Conservation (phyloP, 805 yeast species). For the Teunomyces stri region DNA sequence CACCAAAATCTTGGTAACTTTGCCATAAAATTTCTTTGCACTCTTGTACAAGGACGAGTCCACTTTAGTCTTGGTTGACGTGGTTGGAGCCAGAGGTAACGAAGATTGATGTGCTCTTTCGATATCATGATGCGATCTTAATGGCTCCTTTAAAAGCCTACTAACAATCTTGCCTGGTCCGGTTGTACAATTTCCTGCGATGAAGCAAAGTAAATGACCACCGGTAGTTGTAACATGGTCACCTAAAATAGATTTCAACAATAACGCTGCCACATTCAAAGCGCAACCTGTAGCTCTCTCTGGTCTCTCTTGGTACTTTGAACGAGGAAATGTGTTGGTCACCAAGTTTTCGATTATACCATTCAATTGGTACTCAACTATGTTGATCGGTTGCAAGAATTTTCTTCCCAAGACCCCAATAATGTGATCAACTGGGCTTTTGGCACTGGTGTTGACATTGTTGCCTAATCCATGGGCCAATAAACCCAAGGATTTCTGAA, state of each 20-base stretch:
- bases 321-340: slow-evolving; percentile 49
- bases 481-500: slow-evolving; percentile 48
- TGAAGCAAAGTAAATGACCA: slow-evolving; percentile 51
- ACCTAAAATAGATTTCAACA: slow-evolving; percentile 37
- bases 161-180: slow-evolving; percentile 66
- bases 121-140: slow-evolving; percentile 66
- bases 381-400: slow-evolving; percentile 47
- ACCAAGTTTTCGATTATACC: slow-evolving; percentile 47
- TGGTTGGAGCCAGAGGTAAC: slow-evolving; percentile 27
- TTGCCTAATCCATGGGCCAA: slow-evolving; percentile 23
- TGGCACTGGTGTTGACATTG: slow-evolving; percentile 12
- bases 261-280: slow-evolving; percentile 44
- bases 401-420: slow-evolving; percentile 27
- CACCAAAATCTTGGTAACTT: slow-evolving; percentile 47
- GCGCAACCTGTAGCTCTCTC: slow-evolving; percentile 62
- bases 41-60: slow-evolving; percentile 28
- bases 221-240: slow-evolving; percentile 45
- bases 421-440: slow-evolving; percentile 14
- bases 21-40: slow-evolving; percentile 48
- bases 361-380: slow-evolving; percentile 51
- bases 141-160: slow-evolving; percentile 54
- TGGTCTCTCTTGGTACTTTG: slow-evolving; percentile 43
- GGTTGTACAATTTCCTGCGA: slow-evolving; percentile 64
- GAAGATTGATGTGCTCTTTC: slow-evolving; percentile 39
- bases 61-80: slow-evolving; percentile 33